Percentiles rank a stretch among this genome's conserved stretches.
These are phyloP conservation scores for Cordyceps javanica DNA, from an alignment of 2,329 filamentous ascomycete genomes.

Conservation along the genomic window DNA sequence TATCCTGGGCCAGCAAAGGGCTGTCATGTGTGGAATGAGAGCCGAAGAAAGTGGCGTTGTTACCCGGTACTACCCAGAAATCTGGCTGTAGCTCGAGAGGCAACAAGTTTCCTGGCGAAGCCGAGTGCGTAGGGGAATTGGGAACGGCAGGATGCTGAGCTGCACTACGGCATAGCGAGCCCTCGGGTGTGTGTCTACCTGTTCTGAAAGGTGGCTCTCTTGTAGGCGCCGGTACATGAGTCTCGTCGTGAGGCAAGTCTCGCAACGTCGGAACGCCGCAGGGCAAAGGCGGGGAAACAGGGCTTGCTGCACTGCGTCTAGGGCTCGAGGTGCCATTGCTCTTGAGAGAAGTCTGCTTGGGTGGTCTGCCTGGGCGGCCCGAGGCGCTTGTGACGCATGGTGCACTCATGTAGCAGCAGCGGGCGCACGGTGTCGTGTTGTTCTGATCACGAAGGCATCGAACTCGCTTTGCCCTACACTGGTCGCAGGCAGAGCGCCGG, in stretches of 20 bases:
- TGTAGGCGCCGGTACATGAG: neutral
- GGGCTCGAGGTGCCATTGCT: neutral
- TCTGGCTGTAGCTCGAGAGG: neutral
- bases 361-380: conserved; percentile 17
- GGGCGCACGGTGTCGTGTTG: conserved; percentile 17
- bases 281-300: neutral
- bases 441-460: conserved; percentile 18
- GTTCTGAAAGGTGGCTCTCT: neutral
- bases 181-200: neutral
- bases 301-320: neutral
- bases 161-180: neutral
- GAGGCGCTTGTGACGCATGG: conserved; percentile 18
- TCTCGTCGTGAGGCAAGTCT: neutral
- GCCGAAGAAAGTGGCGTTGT: conserved; percentile 4
- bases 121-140: neutral
- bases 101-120: neutral
- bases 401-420: conserved; percentile 16
- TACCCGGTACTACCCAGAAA: neutral
- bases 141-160: neutral
- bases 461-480: conserved; percentile 20
- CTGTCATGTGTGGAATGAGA: conserved; percentile 12
- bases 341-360: conserved; percentile 11
- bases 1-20: conserved; percentile 16
- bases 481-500: conserved; percentile 20
- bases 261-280: neutral